A percentile compares a stretch with the other conserved stretches of the same genome.
These are phyloP conservation scores for Talaromyces sp. DNA, from an alignment of 2,329 filamentous ascomycete species.

Conservation along the genomic window DNA sequence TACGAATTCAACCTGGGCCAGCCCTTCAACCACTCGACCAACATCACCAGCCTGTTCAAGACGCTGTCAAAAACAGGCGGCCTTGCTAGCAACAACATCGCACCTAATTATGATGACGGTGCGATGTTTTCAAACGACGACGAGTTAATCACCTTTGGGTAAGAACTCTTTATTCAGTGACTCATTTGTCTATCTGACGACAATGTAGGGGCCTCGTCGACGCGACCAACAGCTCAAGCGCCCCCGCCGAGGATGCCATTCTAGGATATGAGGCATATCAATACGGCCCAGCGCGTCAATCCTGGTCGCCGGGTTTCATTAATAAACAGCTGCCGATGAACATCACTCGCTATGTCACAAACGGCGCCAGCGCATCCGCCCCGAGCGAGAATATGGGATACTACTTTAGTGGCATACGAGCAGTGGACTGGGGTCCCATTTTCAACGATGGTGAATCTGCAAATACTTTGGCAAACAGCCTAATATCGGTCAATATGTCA, in stretches of 20 bases:
- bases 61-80: conserved; percentile 49
- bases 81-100: conserved; percentile 50
- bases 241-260: conserved; percentile 44
- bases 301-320: conserved; percentile 47
- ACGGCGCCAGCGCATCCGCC: conserved; percentile 61
- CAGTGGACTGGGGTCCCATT: conserved; percentile 51
- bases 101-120: conserved; percentile 60
- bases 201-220: conserved; percentile 45
- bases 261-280: conserved; percentile 53
- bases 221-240: conserved; percentile 32
- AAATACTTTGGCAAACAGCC: conserved; percentile 48
- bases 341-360: conserved; percentile 61
- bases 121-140: conserved; percentile 63
- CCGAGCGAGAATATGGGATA: conserved; percentile 69
- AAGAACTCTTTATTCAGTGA: not conserved
- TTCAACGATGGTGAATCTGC: conserved; percentile 33
- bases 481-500: conserved; percentile 62
- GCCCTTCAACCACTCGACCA: conserved; percentile 52
- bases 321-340: conserved; percentile 40
- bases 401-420: conserved; percentile 65
- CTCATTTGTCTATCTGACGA: not conserved
- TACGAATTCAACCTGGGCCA: conserved; percentile 58
- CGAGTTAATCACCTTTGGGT: conserved; percentile 63
- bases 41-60: conserved; percentile 53
- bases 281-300: conserved; percentile 47